These are phyloP conservation scores for Cryptosporidium sp. DNA, from an alignment of 169 alveolate species.

Conservation along the genomic window DNA sequence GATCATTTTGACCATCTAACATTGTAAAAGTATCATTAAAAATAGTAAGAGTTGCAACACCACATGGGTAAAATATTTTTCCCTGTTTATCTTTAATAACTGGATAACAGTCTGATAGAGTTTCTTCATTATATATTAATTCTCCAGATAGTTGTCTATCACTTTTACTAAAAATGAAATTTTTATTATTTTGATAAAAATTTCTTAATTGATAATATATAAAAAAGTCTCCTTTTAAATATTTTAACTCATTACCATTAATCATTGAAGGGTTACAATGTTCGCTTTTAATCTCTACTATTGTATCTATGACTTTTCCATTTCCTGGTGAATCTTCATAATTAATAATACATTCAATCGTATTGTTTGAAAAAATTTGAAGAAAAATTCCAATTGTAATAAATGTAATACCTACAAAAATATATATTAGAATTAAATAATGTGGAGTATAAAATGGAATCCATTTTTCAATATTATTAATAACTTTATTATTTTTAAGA, in stretches of 20 bases:
- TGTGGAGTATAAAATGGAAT: slow-evolving; percentile 45
- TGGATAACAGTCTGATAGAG: slow-evolving; percentile 79
- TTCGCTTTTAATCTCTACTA: slow-evolving; percentile 30
- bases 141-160: slow-evolving; percentile 82
- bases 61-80: slow-evolving; percentile 83
- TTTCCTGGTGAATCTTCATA: slow-evolving; percentile 69
- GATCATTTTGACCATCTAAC: slow-evolving; percentile 75
- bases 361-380: background rate
- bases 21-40: slow-evolving; percentile 82
- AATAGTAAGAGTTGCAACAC: slow-evolving; percentile 81
- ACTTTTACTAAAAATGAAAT: slow-evolving; percentile 78
- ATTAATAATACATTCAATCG: slow-evolving; percentile 41
- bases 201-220: slow-evolving; percentile 80
- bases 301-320: slow-evolving; percentile 11
- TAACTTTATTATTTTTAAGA: background rate
- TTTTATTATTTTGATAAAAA: slow-evolving; percentile 83
- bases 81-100: slow-evolving; percentile 78
- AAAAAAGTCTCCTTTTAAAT: slow-evolving; percentile 33
- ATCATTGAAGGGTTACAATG: slow-evolving; percentile 60
- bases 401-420: slow-evolving; percentile 22
- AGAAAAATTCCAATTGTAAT: slow-evolving; percentile 33
- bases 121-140: slow-evolving; percentile 36
- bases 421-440: slow-evolving; percentile 21
- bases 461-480: slow-evolving; percentile 29
- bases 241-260: slow-evolving; percentile 2